A percentile compares a stretch with the other conserved stretches of the same genome.
These are phyloP conservation scores for Sordariomycetes sp. DNA, from an alignment of 2,329 filamentous ascomycete species.

Conservation along the genomic window DNA sequence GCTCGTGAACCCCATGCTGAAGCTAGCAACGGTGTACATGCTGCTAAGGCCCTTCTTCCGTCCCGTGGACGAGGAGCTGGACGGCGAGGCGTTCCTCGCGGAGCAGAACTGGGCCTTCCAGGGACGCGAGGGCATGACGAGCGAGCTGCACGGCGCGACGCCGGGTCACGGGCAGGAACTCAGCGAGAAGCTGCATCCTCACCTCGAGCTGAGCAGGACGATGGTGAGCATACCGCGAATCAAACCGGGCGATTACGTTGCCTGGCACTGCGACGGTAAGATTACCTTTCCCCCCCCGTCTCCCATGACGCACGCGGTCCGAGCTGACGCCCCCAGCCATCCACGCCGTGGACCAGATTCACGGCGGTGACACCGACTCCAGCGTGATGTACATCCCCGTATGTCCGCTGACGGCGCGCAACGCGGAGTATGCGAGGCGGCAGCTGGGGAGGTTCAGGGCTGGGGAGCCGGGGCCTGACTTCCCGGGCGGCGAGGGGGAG, in stretches of 20 bases:
- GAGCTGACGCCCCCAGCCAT: too few species aligned
- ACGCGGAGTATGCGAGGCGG: slow-evolving; percentile 43
- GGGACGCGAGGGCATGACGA: slow-evolving; percentile 32
- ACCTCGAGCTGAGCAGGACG: slow-evolving; percentile 55
- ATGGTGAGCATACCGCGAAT: slow-evolving; percentile 66
- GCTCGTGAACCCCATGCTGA: slow-evolving; percentile 70
- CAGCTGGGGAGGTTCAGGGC: slow-evolving; percentile 59
- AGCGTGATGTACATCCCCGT: slow-evolving; percentile 86
- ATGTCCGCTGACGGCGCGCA: slow-evolving; percentile 68
- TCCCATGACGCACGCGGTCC: too few species aligned
- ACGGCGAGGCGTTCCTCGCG: slow-evolving; percentile 30
- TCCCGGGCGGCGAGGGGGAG: slow-evolving; percentile 64
- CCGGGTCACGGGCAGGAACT: slow-evolving; percentile 65
- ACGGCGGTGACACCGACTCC: slow-evolving; percentile 63
- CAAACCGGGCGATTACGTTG: slow-evolving; percentile 67
- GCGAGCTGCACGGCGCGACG: slow-evolving; percentile 61
- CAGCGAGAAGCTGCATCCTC: slow-evolving; percentile 58
- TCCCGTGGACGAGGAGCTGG: slow-evolving; percentile 22
- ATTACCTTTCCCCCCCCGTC: too few species aligned
- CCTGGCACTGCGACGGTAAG: slow-evolving; percentile 72
- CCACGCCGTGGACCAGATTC: slow-evolving; percentile 75
- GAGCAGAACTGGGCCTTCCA: slow-evolving; percentile 52
- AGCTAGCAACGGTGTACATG: slow-evolving; percentile 68
- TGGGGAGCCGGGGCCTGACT: slow-evolving; percentile 62
- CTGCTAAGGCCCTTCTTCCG: slow-evolving; percentile 80